Base-by-base conservation (phyloP, 306 rosid genomes). In the Sicyos edulis region DNA sequence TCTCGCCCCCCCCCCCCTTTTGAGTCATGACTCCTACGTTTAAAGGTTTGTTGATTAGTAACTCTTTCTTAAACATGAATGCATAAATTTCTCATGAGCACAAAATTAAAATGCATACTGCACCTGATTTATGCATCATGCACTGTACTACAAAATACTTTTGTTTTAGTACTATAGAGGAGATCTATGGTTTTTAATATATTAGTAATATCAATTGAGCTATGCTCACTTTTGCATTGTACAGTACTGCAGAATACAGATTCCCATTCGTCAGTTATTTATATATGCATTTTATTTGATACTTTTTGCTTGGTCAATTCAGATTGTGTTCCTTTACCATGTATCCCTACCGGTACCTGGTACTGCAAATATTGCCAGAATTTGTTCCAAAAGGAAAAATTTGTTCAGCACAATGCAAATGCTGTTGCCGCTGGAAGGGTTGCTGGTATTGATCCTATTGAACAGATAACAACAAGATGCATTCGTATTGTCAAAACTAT, bases 321-420 rank as follows among this genome's bases (percentile, higher is more conserved):
- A 93, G 99, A 82, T 22, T 93, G 99, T 75, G 82, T 93, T 70
- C 86, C 89, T 80, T 82, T 91, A 53, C 81, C 87, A 71, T 57
- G 71, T 42, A 55, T 86, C 47, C 91, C 97, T 1, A 80, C 60
- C 76, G 97, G 86, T 49, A 69, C 86, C 72, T 91, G 99, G 99
- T 93, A 88, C 83, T 93, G 99, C 82, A 91, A 83, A 78, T 79
- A 85, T 75, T 93, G 99, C 84, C 91, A 83, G 81, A 83, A 78
- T 78, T 21, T 81, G 71, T 87, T 85, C 52, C 86, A 73, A 52
- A 83, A 63, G 19, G 91, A 88, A 63, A 88, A 76, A 82, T 80
- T 71, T 76, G 89, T 79, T 76, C 88, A 87, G 77, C 84, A 59
- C 62, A 85, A 83, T 73, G 74, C 79, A 76, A 88, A 90, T 84